Conservation (phyloP, 768 basidiomycete species). For the Russula dissimulans region DNA sequence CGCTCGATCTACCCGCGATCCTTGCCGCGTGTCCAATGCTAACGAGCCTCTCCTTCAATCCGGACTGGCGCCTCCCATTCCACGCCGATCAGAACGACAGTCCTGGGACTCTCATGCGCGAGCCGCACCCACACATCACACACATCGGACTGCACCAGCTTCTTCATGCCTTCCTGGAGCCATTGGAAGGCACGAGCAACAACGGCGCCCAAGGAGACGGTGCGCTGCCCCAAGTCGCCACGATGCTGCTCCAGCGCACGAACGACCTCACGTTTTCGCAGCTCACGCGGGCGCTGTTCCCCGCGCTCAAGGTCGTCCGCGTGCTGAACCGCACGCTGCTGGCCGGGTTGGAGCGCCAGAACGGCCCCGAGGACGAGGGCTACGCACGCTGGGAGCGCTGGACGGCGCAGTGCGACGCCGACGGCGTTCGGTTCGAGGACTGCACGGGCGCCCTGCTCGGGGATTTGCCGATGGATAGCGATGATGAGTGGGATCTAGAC, state of each 20-base stretch:
- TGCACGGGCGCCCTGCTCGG: conserved; percentile 64
- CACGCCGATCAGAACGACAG: conserved; percentile 19
- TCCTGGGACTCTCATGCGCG: conserved; percentile 25
- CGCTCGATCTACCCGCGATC: conserved; percentile 47
- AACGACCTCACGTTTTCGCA: conserved; percentile 63
- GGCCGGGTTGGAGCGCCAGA: conserved; percentile 43
- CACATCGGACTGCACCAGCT: conserved; percentile 65
- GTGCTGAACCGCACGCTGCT: conserved; percentile 48
- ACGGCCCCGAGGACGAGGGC: conserved; percentile 37
- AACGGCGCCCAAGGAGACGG: conserved; percentile 27
- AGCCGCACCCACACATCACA: conserved; percentile 47
- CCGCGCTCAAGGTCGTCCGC: conserved; percentile 48
- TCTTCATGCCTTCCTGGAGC: conserved; percentile 50
- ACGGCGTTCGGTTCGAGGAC: conserved; percentile 59
- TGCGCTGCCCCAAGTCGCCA: conserved; percentile 33
- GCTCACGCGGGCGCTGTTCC: conserved; percentile 47
- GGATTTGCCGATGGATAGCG: conserved; percentile 26
- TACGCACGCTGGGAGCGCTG: conserved; percentile 58
- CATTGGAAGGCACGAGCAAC: conserved; percentile 41
- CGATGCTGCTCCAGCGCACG: conserved; percentile 34
- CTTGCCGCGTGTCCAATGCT: conserved; percentile 58
- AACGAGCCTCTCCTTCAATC: conserved; percentile 59
- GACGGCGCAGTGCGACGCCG: conserved; percentile 45
- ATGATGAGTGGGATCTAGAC: conserved; percentile 25
- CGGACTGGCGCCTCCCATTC: conserved; percentile 52